Evolutionary conservation across 1,139 yeast genomes (phyloP), one percentile per base, ranked within the genome.

Genomic region (Yamadazyma aaseri): DNA sequence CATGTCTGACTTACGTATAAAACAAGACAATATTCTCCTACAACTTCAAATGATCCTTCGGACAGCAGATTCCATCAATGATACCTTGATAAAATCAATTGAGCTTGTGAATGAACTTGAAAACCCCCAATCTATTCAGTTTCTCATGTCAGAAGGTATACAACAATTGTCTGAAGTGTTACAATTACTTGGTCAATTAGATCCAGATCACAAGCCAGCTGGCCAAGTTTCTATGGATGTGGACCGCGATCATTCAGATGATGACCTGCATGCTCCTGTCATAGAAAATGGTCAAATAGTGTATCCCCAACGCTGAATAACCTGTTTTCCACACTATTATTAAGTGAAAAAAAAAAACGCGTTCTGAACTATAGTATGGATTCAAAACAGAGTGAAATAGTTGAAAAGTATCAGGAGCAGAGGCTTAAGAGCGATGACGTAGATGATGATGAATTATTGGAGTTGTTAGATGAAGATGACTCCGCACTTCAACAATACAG

Each of bases 321-420:
- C 21, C 9, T 6, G 21, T 18, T 9, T 9, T 18, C 8, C 21
- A 18, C n/a, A n/a, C n/a, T n/a, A n/a, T n/a, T n/a, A n/a, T 18
- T 9, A 18, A 7, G 20, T 18, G 6, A 9, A 18, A 6, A 7
- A 6, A 18, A 18, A 18, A 18, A 9, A 29, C 37, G 34, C 35
- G 34, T 36, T 13, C 20, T 23, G 32, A 33, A 40, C 17, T 27
- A n/a, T n/a, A n/a, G 7, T 7, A 47, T 47, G 71, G 65, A 64
- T 43, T 29, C 37, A 11, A 57, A 58, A 40, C 63, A 59, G 31
- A 46, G 70, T 2, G 52, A 53, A 28, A 42, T 64, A 20, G 51
- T 73, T 5, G 75, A 72, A 29, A 53, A 50, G 38, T 71, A 66
- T 50, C 76, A 71, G 45, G 70, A 65, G 10, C 50, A 62, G 14